phyloP scores from a whole-genome alignment of 495 filamentous ascomycete genomes.

The Podospora pseudopauciseta region DNA sequence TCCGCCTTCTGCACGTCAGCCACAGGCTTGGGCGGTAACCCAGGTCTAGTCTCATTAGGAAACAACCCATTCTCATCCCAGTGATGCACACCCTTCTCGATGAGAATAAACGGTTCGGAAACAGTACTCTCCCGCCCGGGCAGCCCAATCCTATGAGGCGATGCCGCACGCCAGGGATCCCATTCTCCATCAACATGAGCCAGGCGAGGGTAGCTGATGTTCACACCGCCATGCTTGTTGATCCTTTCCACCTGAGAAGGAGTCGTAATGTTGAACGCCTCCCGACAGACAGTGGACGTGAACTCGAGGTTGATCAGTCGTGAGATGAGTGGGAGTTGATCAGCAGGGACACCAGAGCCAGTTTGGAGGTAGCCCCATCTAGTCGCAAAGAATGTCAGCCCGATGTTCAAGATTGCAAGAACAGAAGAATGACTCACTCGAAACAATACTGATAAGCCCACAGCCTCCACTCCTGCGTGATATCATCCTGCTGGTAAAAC shows the following conservation, averaged over 20 bases:
- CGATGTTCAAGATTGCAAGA: neutral
- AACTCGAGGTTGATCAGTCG: constrained; percentile 58
- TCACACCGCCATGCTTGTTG: constrained; percentile 67
- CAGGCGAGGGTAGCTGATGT: constrained; percentile 60
- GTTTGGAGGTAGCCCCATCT: constrained; percentile 67
- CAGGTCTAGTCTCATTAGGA: constrained; percentile 52
- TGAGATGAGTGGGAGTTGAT: constrained; percentile 61
- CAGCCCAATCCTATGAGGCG: constrained; percentile 55
- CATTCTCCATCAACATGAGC: constrained; percentile 64
- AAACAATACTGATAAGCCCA: constrained; percentile 59
- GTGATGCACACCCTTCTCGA: constrained; percentile 62
- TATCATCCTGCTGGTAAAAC: constrained; percentile 50
- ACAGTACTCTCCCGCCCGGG: constrained; percentile 49
- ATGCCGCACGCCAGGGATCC: constrained; percentile 69
- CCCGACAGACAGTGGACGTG: constrained; percentile 49
- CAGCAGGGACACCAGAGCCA: constrained; percentile 56
- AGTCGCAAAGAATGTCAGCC: constrained; percentile 36
- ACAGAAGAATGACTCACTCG: constrained; percentile 26
- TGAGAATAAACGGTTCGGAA: constrained; percentile 59
- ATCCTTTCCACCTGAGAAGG: constrained; percentile 54
- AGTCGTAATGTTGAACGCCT: constrained; percentile 60
- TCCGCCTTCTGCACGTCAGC: constrained; percentile 52
- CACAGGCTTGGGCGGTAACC: constrained; percentile 53
- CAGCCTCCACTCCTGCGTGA: constrained; percentile 49
- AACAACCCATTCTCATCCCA: constrained; percentile 71